Conservation (phyloP, 805 yeast genomes). For the Kodamaea nitidulidarum region DNA sequence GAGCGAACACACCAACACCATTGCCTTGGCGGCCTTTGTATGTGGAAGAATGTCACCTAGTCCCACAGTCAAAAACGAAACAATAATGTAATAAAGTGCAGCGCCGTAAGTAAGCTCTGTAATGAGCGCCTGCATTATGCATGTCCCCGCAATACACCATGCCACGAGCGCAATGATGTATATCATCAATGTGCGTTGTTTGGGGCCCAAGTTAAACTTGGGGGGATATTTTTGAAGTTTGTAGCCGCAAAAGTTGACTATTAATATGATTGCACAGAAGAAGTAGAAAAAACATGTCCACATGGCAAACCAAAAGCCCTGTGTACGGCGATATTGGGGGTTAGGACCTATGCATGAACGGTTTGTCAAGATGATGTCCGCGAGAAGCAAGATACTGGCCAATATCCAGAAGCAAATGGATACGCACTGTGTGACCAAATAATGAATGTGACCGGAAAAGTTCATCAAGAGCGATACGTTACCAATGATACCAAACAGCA, state of each 20-base stretch:
- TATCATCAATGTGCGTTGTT: constrained; percentile 71
- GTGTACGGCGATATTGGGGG: constrained; percentile 32
- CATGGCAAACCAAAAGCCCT: constrained; percentile 78
- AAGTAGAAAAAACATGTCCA: constrained; percentile 62
- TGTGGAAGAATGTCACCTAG: constrained; percentile 68
- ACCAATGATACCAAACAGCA: constrained; percentile 62
- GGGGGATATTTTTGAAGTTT: constrained; percentile 59
- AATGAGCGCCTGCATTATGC: constrained; percentile 37
- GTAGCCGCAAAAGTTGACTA: constrained; percentile 62
- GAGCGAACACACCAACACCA: constrained; percentile 60
- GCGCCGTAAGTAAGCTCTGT: constrained; percentile 47
- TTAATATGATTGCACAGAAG: constrained; percentile 48
- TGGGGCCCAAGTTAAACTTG: constrained; percentile 57
- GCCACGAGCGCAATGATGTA: constrained; percentile 60
- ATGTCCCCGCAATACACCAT: constrained; percentile 72
- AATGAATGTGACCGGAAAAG: constrained; percentile 55
- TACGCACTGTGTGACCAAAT: constrained; percentile 56
- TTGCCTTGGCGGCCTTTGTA: constrained; percentile 50
- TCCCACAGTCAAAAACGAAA: constrained; percentile 75
- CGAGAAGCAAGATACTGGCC: constrained; percentile 53
- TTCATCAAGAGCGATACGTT: constrained; percentile 68
- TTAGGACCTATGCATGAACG: constrained; percentile 14
- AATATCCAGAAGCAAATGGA: constrained; percentile 62
- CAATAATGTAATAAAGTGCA: constrained; percentile 69
- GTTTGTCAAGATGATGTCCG: constrained; percentile 41